Conservation (phyloP, 176 grass and related monocot species). For the Musa schizocarpa region DNA sequence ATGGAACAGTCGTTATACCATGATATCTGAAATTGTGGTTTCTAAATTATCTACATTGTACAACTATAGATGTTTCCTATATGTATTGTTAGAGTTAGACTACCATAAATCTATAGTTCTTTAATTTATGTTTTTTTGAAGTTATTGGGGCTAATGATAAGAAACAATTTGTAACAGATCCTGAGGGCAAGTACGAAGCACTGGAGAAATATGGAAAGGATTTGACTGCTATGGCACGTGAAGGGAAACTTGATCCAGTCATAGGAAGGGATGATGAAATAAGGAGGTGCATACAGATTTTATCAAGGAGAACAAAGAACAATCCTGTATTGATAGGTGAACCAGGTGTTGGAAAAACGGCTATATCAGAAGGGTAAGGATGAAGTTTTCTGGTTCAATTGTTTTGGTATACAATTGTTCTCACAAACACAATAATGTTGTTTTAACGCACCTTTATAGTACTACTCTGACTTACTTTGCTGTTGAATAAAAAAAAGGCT, state of each 20-base stretch:
- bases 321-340: constrained; percentile 98
- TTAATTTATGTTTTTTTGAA: background rate
- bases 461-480: background rate
- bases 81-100: background rate
- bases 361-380: constrained; percentile 92
- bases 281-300: constrained; percentile 94
- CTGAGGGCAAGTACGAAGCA: constrained; percentile 95
- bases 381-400: constrained; percentile 4
- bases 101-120: background rate
- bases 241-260: constrained; percentile 98
- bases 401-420: background rate
- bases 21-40: too few relatives aligned
- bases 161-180: constrained; percentile 44
- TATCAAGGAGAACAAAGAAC: constrained; percentile 95
- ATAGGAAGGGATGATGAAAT: constrained; percentile 99
- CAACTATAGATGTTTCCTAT: background rate
- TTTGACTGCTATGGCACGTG: constrained; percentile 81
- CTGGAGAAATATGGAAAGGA: constrained; percentile 97
- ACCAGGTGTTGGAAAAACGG: constrained; percentile 97
- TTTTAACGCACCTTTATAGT: too few relatives aligned
- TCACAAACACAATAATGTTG: too few relatives aligned
- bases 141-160: constrained; percentile 2
- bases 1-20: too few relatives aligned
- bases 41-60: background rate
- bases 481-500: background rate